These are phyloP conservation scores for Dorcoceras hygrometricum DNA, from an alignment of 257 asterid species.

Conservation along the genomic window DNA sequence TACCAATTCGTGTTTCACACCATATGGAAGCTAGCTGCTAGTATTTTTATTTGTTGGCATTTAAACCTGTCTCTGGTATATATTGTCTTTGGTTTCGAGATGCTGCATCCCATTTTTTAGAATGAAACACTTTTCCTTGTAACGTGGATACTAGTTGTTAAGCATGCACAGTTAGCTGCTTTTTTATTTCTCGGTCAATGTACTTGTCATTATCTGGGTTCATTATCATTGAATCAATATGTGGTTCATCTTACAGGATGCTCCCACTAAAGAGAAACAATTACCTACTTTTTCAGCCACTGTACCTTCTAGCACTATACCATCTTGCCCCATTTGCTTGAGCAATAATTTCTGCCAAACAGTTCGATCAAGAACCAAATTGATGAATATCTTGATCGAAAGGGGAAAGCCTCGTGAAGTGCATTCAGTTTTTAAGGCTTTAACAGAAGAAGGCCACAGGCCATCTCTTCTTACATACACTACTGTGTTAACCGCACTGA, in stretches of 20 bases:
- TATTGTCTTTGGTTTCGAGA: neutral
- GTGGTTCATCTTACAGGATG: conserved; percentile 46
- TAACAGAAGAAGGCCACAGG: conserved; percentile 77
- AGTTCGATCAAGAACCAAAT: conserved; percentile 78
- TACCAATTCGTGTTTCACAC: neutral
- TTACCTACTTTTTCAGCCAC: conserved; percentile 30
- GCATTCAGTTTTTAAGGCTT: conserved; percentile 52
- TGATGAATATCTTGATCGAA: conserved; percentile 73
- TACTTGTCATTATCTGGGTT: neutral
- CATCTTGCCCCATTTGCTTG: conserved; percentile 53
- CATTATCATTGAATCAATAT: neutral
- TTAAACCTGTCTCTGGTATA: neutral
- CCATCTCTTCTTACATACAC: conserved; percentile 93
- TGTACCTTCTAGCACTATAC: conserved; percentile 30
- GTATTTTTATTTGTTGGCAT: neutral
- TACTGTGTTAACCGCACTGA: conserved; percentile 73
- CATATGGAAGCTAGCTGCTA: neutral
- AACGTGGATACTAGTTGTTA: neutral
- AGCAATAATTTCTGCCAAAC: conserved; percentile 56
- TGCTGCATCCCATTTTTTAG: neutral
- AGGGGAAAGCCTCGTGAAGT: conserved; percentile 70
- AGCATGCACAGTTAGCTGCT: neutral
- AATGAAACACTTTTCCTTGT: neutral
- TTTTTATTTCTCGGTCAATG: conserved; percentile 3
- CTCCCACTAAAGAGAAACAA: conserved; percentile 37